phyloP scores from a whole-genome alignment of 495 filamentous ascomycete species.

The Aspergillus coremiiformis region DNA sequence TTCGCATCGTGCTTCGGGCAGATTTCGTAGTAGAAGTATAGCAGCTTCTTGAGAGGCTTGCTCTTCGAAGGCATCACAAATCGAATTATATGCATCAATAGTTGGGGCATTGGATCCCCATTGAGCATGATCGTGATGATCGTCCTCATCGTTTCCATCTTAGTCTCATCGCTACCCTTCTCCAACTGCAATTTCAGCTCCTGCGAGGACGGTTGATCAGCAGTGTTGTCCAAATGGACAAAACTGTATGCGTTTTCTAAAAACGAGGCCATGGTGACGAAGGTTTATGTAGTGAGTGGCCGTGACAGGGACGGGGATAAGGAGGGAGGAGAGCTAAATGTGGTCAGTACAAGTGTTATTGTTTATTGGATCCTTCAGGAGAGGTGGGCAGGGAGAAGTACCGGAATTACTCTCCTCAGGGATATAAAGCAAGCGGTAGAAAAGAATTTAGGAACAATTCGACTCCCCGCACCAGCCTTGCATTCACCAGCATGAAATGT shows the following conservation, averaged over 20 bases:
- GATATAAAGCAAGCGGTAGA: conserved; percentile 11
- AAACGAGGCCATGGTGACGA: conserved; percentile 80
- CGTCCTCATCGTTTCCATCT: conserved; percentile 97
- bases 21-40: conserved; percentile 99
- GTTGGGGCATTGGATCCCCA: conserved; percentile 87
- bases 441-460: conserved; percentile 26
- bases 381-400: conserved; percentile 15
- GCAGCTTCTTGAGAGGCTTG: conserved; percentile 93
- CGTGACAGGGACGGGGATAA: conserved; percentile 13
- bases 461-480: conserved; percentile 38
- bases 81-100: conserved; percentile 99
- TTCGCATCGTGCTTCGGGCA: conserved; percentile 87
- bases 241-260: conserved; percentile 90
- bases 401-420: conserved; percentile 24
- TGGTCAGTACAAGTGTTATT: conserved; percentile 26
- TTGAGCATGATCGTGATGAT: conserved; percentile 97
- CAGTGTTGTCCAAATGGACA: conserved; percentile 90
- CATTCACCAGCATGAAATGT: conserved; percentile 32
- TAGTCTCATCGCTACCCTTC: conserved; percentile 93
- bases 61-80: conserved; percentile 98
- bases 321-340: conserved; percentile 32
- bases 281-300: conserved; percentile 8
- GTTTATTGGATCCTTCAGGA: conserved; percentile 32
- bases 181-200: conserved; percentile 92
- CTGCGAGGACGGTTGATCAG: conserved; percentile 81